Evolutionary conservation across 2,329 filamentous ascomycete genomes (phyloP), one percentile per base, ranked within the genome.

Genomic region (Reticulascus tulasneorum): DNA sequence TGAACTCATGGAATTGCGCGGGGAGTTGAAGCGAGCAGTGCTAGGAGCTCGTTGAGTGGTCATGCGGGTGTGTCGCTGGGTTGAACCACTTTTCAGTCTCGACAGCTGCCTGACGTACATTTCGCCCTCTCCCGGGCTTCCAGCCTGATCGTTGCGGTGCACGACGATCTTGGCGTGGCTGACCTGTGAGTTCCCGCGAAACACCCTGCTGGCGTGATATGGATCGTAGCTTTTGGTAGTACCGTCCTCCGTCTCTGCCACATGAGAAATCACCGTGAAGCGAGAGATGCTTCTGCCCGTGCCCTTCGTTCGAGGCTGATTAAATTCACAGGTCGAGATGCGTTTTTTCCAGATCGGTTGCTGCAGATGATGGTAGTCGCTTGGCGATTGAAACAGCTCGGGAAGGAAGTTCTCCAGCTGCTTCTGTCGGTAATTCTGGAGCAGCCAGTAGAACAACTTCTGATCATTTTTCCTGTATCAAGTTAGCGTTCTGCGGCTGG

Each of bases 381-480:
- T 95, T 37, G 83, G 76, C 1, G 91, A 95, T 54, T 93, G 85
- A n/a, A 78, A 78, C 37, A 96, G 67, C 16, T 85, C 77, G 20
- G 82, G 80, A 40, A 84, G 84, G 54, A 93, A 97, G 53, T 95
- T 86, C 56, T 97, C 90, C 2, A 94, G 62, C 48, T 93, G 83
- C 44, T 87, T 81, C 46, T 94, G 82, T 28, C 86, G 78, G 57
- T 95, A 94, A 57, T 83, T 84, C 46, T 84, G 64, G 7, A 98
- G 73, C 15, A 94, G 75, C 61, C 81, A 84, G 60, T 97, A 98
- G 60, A 97, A 96, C 47, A 91, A 75, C 54, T 95, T 94, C 55
- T 96, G 89, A 37, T 95, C 87, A 46, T 94, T 97, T 5, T 77
- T 70, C 46, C 85, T 91, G 21, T n/a, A 30, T 27, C 30, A 43